Evolutionary conservation across 139 green algal genomes (phyloP).

Genomic region (Pleodorina starrii): DNA sequence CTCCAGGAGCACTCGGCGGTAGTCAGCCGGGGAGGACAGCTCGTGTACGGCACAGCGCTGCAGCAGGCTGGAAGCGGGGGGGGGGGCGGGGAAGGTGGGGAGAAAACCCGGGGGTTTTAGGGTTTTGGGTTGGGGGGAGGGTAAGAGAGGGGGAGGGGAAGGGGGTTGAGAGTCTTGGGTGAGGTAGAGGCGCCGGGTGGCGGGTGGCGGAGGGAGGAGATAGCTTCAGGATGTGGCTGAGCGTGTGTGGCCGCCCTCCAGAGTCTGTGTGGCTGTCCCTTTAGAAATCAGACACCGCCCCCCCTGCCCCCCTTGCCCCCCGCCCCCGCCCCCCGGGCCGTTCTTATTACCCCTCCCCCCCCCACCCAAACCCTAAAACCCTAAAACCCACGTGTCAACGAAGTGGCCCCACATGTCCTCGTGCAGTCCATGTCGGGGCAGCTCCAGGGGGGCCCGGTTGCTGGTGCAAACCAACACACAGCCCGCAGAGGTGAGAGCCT

Average conservation of each 20-base stretch:
- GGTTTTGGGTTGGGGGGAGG: no score
- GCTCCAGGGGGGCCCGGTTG: conserved; percentile 59
- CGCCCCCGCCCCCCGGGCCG: no score
- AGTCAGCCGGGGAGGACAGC: conserved; percentile 61
- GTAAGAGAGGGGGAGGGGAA: background rate
- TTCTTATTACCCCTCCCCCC: no score
- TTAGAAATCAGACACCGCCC: no score
- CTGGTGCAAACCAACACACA: conserved; percentile 66
- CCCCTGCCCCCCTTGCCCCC: no score
- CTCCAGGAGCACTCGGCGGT: conserved; percentile 56
- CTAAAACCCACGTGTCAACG: conserved; percentile 59
- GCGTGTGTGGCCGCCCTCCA: no score
- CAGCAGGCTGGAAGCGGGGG: conserved; percentile 39
- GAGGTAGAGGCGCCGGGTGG: background rate
- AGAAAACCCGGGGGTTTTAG: no score
- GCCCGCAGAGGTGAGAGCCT: conserved; percentile 64
- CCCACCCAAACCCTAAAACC: no score
- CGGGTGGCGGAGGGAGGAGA: no score
- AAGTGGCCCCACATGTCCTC: conserved; percentile 75
- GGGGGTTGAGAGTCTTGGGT: background rate
- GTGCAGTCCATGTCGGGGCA: conserved; percentile 69
- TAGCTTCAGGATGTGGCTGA: no score
- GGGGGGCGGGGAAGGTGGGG: background rate
- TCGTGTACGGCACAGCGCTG: conserved; percentile 59
- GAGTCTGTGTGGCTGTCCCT: no score